phyloP scores from a whole-genome alignment of 768 basidiomycete species.

The Leccinum variicolor region DNA sequence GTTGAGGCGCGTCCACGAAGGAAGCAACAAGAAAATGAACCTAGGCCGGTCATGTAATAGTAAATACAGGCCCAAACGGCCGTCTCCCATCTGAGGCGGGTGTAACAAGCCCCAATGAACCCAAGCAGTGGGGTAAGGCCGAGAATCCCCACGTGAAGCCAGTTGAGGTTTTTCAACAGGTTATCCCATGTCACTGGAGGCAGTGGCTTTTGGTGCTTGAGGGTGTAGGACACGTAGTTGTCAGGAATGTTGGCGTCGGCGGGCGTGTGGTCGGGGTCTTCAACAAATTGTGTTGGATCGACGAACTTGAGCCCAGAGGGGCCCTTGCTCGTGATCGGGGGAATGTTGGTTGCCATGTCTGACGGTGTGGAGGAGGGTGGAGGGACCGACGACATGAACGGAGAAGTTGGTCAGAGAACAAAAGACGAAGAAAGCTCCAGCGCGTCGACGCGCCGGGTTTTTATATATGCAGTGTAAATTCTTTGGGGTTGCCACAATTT shows the following conservation, averaged over 20 bases:
- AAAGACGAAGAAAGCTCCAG: slow-evolving; percentile 5
- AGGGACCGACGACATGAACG: slow-evolving; percentile 25
- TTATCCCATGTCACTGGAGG: slow-evolving; percentile 67
- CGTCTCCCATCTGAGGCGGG: slow-evolving; percentile 70
- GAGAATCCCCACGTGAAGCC: slow-evolving; percentile 72
- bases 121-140: slow-evolving; percentile 72
- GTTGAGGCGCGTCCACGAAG: not conserved
- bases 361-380: slow-evolving; percentile 16
- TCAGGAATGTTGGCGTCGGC: slow-evolving; percentile 66
- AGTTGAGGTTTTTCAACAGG: slow-evolving; percentile 62
- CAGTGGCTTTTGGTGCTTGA: slow-evolving; percentile 62
- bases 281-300: slow-evolving; percentile 12
- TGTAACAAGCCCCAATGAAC: slow-evolving; percentile 66
- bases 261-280: slow-evolving; percentile 33
- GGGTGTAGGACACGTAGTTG: slow-evolving; percentile 77
- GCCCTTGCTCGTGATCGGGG: slow-evolving; percentile 8
- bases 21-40: slow-evolving; percentile 39
- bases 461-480: slow-evolving; percentile 28
- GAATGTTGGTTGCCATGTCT: slow-evolving; percentile 12
- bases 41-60: slow-evolving; percentile 81
- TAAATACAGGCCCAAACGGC: slow-evolving; percentile 62
- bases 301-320: not conserved
- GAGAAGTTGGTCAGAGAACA: slow-evolving; percentile 22
- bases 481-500: slow-evolving; percentile 34
- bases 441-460: slow-evolving; percentile 8